These are phyloP conservation scores for Boletellus sp. DNA, from an alignment of 768 basidiomycete species.

Conservation along the genomic window DNA sequence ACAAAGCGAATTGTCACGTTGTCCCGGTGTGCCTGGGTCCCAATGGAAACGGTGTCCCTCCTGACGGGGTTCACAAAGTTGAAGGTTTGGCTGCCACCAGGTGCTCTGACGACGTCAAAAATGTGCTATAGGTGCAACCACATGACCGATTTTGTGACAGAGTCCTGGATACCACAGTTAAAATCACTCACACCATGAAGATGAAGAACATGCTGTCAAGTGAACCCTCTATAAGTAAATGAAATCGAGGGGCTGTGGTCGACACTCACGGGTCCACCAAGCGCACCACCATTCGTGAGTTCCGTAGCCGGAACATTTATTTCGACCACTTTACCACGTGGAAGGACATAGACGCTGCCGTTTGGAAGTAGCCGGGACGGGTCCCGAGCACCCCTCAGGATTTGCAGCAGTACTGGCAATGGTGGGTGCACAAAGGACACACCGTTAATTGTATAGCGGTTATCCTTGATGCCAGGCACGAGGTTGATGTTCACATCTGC, in stretches of 20 bases:
- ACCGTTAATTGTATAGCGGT: not conserved
- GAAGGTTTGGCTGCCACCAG: slow-evolving; percentile 34
- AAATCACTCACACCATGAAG: slow-evolving; percentile 40
- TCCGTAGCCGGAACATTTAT: slow-evolving; percentile 33
- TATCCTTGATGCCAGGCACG: not conserved
- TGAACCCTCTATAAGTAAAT: not conserved
- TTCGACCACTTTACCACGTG: slow-evolving; percentile 42
- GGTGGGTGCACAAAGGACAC: not conserved
- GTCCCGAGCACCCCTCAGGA: not conserved
- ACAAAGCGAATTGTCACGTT: slow-evolving; percentile 54
- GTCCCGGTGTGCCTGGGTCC: slow-evolving; percentile 27
- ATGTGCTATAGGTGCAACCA: slow-evolving; percentile 28
- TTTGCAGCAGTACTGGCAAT: not conserved
- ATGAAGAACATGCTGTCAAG: slow-evolving; percentile 36
- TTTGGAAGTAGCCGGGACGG: slow-evolving; percentile 31
- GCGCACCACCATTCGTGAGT: slow-evolving; percentile 1
- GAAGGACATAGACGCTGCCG: slow-evolving; percentile 39
- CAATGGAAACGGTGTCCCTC: slow-evolving; percentile 44
- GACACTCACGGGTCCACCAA: slow-evolving; percentile 13
- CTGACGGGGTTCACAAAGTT: slow-evolving; percentile 51
- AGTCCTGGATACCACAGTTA: not conserved
- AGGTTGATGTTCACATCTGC: not conserved
- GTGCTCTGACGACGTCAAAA: slow-evolving; percentile 39
- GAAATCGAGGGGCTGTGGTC: not conserved
- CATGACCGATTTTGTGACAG: not conserved